These are phyloP conservation scores for Crithidia bombi DNA, from an alignment of 208 protist genomes.

Conservation along the genomic window DNA sequence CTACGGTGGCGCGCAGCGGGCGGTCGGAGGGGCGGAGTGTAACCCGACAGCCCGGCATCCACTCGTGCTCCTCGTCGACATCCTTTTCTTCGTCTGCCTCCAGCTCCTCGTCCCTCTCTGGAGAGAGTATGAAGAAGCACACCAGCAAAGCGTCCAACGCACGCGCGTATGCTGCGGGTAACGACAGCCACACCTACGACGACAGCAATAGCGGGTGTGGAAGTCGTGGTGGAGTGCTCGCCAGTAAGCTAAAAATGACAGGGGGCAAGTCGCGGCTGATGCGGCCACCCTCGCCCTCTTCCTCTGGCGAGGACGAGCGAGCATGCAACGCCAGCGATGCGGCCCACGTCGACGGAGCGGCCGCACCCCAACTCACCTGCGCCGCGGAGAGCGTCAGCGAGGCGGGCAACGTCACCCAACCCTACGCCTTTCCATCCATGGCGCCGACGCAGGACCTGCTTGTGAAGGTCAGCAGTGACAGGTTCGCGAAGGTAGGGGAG, in stretches of 20 bases:
- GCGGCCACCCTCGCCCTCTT: constrained; percentile 11
- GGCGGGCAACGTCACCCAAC: neutral
- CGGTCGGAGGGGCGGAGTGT: neutral
- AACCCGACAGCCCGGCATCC: neutral
- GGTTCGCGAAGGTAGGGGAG: neutral
- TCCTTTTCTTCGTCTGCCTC: constrained; percentile 2
- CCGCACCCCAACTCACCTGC: neutral
- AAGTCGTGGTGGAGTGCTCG: neutral
- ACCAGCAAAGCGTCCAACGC: too few relatives aligned
- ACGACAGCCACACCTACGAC: neutral
- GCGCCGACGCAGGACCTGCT: neutral
- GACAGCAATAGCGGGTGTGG: neutral
- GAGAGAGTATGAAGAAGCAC: too few relatives aligned
- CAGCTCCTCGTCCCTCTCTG: neutral
- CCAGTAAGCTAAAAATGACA: constrained; percentile 9
- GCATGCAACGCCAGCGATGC: neutral
- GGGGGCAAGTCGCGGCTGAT: constrained; percentile 11
- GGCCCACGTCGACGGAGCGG: neutral
- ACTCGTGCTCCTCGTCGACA: neutral
- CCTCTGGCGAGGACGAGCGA: neutral
- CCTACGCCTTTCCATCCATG: neutral
- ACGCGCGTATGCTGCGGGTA: too few relatives aligned
- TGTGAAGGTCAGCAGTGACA: neutral
- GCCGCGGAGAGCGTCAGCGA: neutral
- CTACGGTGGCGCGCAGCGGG: constrained; percentile 5